Percentiles rank a stretch among this genome's conserved stretches.
phyloP scores from a whole-genome alignment of 164 flowering plant species.

The Echeveria elegans region DNA sequence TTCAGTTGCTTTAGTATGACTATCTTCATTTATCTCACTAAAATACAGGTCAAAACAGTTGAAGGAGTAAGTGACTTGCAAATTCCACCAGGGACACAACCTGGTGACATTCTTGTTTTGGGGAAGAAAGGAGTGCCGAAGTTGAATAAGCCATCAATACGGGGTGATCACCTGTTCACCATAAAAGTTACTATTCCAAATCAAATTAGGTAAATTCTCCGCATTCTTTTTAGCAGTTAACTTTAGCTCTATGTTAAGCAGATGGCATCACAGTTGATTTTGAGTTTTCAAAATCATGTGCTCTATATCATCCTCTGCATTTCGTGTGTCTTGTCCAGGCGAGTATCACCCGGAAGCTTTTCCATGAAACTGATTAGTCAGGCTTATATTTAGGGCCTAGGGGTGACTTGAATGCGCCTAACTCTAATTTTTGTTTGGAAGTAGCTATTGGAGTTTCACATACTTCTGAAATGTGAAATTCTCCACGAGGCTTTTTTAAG shows the following conservation, averaged over 20 bases:
- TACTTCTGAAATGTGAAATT: no score
- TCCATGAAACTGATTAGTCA: no score
- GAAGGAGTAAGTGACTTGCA: slow-evolving; percentile 70
- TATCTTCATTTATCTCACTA: not conserved
- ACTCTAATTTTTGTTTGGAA: not conserved
- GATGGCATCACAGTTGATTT: not conserved
- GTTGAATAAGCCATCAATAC: slow-evolving; percentile 80
- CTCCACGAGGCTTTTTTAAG: no score
- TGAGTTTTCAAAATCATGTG: not conserved
- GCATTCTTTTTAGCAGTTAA: not conserved
- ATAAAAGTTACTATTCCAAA: slow-evolving; percentile 79
- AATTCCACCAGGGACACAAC: slow-evolving; percentile 92
- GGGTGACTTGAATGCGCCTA: no score
- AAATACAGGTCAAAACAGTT: slow-evolving; percentile 76
- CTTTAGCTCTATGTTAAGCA: not conserved
- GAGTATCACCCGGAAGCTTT: not conserved
- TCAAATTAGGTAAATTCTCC: slow-evolving; percentile 54
- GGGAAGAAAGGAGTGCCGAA: slow-evolving; percentile 89
- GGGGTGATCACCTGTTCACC: slow-evolving; percentile 92
- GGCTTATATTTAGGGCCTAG: no score
- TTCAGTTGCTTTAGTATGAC: no score
- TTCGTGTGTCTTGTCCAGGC: not conserved
- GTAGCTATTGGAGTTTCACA: no score
- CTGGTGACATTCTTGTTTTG: slow-evolving; percentile 84
- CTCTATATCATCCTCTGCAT: not conserved